Conservation (phyloP, 2,329 filamentous ascomycete genomes). For the Achaetomium macrosporum region DNA sequence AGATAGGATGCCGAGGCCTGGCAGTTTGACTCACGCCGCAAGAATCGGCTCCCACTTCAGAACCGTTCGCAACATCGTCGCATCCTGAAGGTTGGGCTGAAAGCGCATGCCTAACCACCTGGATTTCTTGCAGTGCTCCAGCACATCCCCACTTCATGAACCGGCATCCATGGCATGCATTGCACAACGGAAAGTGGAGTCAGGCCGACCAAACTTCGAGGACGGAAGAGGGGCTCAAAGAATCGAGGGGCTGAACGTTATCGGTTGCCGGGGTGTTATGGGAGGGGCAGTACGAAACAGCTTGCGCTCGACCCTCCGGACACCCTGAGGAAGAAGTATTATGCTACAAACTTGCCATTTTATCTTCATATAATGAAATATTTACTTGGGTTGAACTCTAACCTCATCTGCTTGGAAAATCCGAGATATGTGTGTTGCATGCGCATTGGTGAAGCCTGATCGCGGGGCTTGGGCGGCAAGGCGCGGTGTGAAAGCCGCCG, state of each 20-base stretch:
- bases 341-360: too few species aligned
- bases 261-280: constrained; percentile 10
- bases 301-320: neutral
- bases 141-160: constrained; percentile 10
- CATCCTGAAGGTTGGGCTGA: constrained; percentile 21
- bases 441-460: constrained; percentile 11
- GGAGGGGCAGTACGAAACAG: constrained; percentile 12
- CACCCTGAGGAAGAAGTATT: too few species aligned
- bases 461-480: constrained; percentile 19
- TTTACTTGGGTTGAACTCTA: too few species aligned
- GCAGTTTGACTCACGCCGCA: constrained; percentile 21
- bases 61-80: constrained; percentile 9
- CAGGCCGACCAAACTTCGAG: neutral
- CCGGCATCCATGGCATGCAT: constrained; percentile 7
- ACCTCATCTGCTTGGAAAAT: too few species aligned
- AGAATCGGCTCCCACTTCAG: neutral
- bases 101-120: constrained; percentile 17
- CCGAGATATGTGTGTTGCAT: neutral
- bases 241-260: neutral
- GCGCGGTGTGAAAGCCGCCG: constrained; percentile 16
- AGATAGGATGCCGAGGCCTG: constrained; percentile 1
- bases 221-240: constrained; percentile 11
- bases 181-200: constrained; percentile 2
- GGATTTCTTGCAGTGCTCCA: neutral
- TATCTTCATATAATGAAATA: too few species aligned